Evolutionary conservation across 106 monocot species (phyloP), one percentile per base, ranked within the genome.

Genomic region (Platanthera guangdongensis): DNA sequence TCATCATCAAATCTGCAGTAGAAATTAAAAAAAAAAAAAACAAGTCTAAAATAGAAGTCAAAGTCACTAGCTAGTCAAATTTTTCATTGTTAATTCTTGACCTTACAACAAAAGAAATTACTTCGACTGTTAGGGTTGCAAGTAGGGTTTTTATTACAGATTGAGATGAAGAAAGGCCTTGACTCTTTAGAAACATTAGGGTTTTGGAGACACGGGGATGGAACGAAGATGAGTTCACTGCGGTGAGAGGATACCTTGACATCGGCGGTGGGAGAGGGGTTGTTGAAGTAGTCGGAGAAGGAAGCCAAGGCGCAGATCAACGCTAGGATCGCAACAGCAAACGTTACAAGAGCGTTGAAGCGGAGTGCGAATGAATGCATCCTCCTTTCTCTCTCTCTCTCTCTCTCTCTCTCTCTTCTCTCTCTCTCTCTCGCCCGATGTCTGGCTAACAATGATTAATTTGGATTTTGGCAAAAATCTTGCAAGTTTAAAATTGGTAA

Each of bases 331-430:
- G 92, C 88, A 21, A 88, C 78, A 8, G 87, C 81, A 82, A 95
- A 90, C 70, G 95, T 90, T 79, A 73, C 84, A 63, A 92, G 73
- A 51, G 92, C 89, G 83, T 95, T 95, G 63, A 81, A 77, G 0
- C 90, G 76, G 80, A 92, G 85, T 16, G 76, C 80, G 53, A 92
- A 95, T 16, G 92, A 86, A 86, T 92, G 90, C 95, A 95, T 95
- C 83, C 15, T 70, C 51, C 46, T 39, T 51, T 50, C 13, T 65
- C 64, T 22, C 64, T 60, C 5, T 57, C 76, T 72, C 48, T 47
- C 25, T 50, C 13, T 65, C 64, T 22, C 64, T 60, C 5, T 57
- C 76, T 72, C 48, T 47, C 25, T n/a, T n/a, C n/a, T n/a, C n/a
- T n/a, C 25, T 25, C 25, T 25, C 25, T 25, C 0, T 0, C 25